phyloP scores from a whole-genome alignment of 441 rosid species.

The Brassica balearica region DNA sequence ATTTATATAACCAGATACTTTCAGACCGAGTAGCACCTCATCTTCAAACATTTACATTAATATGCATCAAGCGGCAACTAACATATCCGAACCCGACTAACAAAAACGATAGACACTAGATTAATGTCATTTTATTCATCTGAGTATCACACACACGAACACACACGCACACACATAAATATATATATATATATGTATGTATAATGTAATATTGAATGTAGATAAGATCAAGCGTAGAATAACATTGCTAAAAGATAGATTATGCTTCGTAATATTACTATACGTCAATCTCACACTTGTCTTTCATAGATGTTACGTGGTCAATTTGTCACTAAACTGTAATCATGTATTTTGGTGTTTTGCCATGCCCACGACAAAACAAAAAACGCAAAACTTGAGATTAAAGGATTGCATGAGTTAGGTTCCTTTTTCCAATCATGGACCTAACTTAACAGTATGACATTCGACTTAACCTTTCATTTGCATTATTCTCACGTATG shows the following conservation, averaged over 20 bases:
- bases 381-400: conserved; percentile 35
- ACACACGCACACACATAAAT: background rate
- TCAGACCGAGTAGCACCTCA: background rate
- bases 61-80: background rate
- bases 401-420: conserved; percentile 44
- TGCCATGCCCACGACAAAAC: conserved; percentile 24
- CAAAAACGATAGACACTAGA: background rate
- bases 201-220: background rate
- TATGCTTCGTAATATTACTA: background rate
- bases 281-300: conserved; percentile 34
- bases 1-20: background rate
- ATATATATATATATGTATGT: background rate
- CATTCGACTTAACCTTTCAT: conserved; percentile 39
- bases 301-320: conserved; percentile 46
- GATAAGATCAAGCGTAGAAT: background rate
- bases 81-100: background rate
- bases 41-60: background rate
- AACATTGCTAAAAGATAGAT: background rate
- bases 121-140: background rate
- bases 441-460: conserved; percentile 46
- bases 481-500: conserved; percentile 21
- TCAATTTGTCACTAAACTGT: conserved; percentile 36
- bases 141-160: background rate
- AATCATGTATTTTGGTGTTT: conserved; percentile 35
- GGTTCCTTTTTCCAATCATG: conserved; percentile 39